Percentiles rank a stretch among this genome's conserved stretches.
phyloP scores from a whole-genome alignment of 345 rosid species.

The Fremontodendron californicum region DNA sequence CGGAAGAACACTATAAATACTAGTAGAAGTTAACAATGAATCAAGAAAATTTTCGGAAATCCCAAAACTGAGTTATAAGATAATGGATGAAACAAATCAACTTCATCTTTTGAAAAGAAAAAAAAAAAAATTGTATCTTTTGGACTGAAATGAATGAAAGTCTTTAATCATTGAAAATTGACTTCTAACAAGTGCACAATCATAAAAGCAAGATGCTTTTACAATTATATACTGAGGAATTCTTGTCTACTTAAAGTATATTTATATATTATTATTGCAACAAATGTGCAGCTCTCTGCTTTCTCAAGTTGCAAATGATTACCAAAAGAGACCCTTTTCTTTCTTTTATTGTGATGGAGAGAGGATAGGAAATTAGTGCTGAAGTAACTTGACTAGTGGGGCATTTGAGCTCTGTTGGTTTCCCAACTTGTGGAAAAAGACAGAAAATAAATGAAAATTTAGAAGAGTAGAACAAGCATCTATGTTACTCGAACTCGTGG shows the following conservation, averaged over 20 bases:
- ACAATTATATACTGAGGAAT: not conserved
- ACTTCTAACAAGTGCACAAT: not conserved
- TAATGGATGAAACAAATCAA: not conserved
- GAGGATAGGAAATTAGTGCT: slow-evolving; percentile 4
- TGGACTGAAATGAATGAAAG: not conserved
- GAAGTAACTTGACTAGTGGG: slow-evolving; percentile 19
- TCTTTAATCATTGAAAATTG: no score
- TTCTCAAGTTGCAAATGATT: slow-evolving; percentile 17
- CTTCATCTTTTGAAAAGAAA: not conserved
- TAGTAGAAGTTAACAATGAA: not conserved
- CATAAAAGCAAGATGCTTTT: not conserved
- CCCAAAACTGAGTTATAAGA: not conserved
- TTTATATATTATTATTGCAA: no score
- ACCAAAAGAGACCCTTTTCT: not conserved
- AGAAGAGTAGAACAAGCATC: slow-evolving; percentile 8
- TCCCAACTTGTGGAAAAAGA: slow-evolving; percentile 3
- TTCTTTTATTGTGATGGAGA: not conserved
- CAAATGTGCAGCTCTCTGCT: no score
- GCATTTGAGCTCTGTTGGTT: slow-evolving; percentile 17
- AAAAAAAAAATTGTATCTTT: not conserved
- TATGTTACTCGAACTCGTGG: no score
- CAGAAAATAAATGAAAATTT: slow-evolving; percentile 18
- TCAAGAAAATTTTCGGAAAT: not conserved
- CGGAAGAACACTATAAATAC: no score
- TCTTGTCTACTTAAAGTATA: not conserved